Percentiles rank a stretch among this genome's conserved stretches.
phyloP scores from a whole-genome alignment of 2,329 filamentous ascomycete genomes.

The Pseudogymnoascus sp. region DNA sequence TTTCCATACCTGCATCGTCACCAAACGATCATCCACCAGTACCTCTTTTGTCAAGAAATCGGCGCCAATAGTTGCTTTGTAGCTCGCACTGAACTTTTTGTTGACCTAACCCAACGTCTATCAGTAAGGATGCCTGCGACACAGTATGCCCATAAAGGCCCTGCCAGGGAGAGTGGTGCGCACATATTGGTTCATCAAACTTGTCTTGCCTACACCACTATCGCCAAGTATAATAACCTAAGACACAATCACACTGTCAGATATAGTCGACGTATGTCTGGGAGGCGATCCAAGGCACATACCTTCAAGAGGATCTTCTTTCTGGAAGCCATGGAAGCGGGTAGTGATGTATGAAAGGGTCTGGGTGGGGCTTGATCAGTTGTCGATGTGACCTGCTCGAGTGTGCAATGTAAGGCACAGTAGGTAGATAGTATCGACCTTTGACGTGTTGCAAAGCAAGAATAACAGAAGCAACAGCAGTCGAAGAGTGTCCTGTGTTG shows the following conservation, averaged over 20 bases:
- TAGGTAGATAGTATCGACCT: not conserved
- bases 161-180: constrained; percentile 30
- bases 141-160: not conserved
- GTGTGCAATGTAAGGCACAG: not conserved
- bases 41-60: constrained; percentile 99
- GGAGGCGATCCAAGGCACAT: constrained; percentile 20
- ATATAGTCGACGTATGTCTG: not conserved
- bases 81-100: constrained; percentile 99
- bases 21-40: constrained; percentile 88
- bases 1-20: constrained; percentile 83
- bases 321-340: constrained; percentile 44
- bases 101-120: constrained; percentile 64
- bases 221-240: constrained; percentile 98
- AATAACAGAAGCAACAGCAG: constrained; percentile 3
- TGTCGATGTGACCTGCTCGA: not conserved
- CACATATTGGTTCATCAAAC: constrained; percentile 99
- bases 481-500: not conserved
- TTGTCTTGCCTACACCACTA: constrained; percentile 98
- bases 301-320: constrained; percentile 67
- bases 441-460: not conserved
- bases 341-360: not conserved
- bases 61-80: constrained; percentile 98
- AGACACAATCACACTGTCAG: constrained; percentile 11
- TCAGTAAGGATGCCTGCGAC: not conserved
- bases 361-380: not conserved